Conservation (phyloP, 768 basidiomycete species). For the Tremella yokohamensis region DNA sequence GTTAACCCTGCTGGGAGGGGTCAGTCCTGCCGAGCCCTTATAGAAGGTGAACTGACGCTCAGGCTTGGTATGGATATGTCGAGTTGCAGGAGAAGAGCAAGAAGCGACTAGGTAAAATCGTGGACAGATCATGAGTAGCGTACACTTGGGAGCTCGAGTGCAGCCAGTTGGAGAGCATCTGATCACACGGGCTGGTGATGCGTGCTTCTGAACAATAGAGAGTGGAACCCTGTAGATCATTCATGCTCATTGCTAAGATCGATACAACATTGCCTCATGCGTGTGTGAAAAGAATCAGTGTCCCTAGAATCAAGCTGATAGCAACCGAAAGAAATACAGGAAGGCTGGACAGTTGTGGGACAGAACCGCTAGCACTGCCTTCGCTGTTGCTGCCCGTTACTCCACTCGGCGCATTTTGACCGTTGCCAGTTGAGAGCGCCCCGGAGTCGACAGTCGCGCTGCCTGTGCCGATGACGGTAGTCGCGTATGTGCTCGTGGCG, state of each 20-base stretch:
- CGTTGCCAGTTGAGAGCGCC: conserved; percentile 66
- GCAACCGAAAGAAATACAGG: not conserved
- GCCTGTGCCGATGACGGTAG: conserved; percentile 56
- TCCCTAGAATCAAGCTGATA: no score
- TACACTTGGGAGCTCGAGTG: no score
- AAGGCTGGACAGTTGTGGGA: not conserved
- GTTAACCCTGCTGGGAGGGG: conserved; percentile 81
- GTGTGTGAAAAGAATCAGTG: no score
- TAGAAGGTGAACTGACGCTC: no score
- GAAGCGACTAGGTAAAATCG: conserved; percentile 6
- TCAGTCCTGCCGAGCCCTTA: conserved; percentile 69
- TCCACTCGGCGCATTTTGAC: conserved; percentile 51
- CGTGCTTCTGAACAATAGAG: no score
- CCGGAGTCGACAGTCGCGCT: conserved; percentile 60
- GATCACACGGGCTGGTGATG: no score
- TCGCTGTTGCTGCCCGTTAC: conserved; percentile 28
- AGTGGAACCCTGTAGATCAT: no score
- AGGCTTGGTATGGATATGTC: conserved; percentile 7
- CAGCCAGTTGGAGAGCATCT: no score
- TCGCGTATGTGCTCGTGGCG: conserved; percentile 58
- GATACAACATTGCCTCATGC: no score
- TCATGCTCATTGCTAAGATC: no score
- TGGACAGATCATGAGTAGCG: not conserved
- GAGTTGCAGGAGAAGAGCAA: conserved; percentile 4
- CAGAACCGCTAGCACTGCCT: conserved; percentile 18